Percentiles rank a stretch among this genome's conserved stretches.
phyloP scores from a whole-genome alignment of 768 basidiomycete genomes.

The Daedaleopsis sinensis region DNA sequence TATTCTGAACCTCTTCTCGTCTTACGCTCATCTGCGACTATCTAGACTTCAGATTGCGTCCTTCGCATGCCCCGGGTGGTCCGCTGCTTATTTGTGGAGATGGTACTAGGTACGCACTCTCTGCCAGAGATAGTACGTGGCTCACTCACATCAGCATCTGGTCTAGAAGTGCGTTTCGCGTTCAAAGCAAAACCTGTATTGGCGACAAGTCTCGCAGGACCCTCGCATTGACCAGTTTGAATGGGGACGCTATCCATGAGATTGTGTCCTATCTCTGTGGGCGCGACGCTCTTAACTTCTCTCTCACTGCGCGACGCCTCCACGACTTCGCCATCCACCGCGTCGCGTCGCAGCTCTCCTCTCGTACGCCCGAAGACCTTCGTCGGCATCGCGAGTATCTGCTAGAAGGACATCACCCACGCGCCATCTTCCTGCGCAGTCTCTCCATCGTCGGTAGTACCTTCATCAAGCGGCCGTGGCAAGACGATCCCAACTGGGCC shows the following conservation, averaged over 20 bases:
- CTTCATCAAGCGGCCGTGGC: conserved; percentile 17
- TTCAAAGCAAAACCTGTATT: not conserved
- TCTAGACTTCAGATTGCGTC: too few relatives aligned
- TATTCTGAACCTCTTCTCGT: not conserved
- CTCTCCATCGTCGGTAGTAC: conserved; percentile 10
- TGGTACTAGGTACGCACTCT: not conserved
- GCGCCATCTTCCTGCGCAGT: conserved; percentile 10
- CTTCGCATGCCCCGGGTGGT: too few relatives aligned
- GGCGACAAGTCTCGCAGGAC: not conserved
- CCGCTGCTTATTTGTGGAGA: too few relatives aligned
- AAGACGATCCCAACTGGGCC: conserved; percentile 16
- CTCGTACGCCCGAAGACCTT: conserved; percentile 11
- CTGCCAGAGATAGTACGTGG: not conserved
- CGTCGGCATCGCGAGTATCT: not conserved
- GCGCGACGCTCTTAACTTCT: conserved; percentile 13
- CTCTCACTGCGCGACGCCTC: conserved; percentile 8
- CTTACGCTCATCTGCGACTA: not conserved
- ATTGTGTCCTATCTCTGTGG: conserved; percentile 9
- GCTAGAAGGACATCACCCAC: conserved; percentile 4
- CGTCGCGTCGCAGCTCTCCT: conserved; percentile 6
- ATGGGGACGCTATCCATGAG: conserved; percentile 10
- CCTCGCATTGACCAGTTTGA: not conserved
- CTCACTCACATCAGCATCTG: not conserved
- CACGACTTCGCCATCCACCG: conserved; percentile 13
- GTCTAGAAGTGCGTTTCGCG: not conserved